Conservation (phyloP, 768 basidiomycete species). For the Mycena vulgaris region DNA sequence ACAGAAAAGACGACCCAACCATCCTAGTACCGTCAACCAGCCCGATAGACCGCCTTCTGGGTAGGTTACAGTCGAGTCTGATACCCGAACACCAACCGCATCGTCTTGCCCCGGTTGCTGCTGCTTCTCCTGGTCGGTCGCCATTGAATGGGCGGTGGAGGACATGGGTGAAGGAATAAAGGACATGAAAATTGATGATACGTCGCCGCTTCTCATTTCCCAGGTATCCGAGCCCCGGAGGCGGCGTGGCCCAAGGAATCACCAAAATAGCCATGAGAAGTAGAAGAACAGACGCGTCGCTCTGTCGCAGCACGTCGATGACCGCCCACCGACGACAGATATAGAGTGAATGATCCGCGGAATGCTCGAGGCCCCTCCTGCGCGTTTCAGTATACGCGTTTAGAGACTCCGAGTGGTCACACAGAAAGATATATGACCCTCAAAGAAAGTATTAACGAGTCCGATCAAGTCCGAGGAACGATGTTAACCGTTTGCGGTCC, state of each 20-base stretch:
- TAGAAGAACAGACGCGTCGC: conserved; percentile 25
- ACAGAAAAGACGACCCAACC: conserved; percentile 15
- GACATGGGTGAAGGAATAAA: conserved; percentile 22
- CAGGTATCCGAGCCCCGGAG: conserved; percentile 8
- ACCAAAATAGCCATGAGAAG: conserved; percentile 33
- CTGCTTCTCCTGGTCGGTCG: conserved; percentile 30
- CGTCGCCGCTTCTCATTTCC: conserved; percentile 19
- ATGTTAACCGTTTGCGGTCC: not conserved
- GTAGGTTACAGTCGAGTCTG: conserved; percentile 8
- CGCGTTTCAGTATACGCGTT: not conserved
- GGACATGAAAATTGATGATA: conserved; percentile 12
- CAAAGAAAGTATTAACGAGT: not conserved
- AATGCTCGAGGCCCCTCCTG: conserved; percentile 11
- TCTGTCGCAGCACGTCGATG: conserved; percentile 28
- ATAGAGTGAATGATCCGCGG: conserved; percentile 24
- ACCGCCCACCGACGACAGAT: conserved; percentile 5
- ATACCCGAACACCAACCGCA: not conserved
- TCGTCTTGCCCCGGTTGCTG: not conserved
- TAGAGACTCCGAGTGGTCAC: not conserved
- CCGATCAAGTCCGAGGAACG: conserved; percentile 17
- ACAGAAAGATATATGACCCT: not conserved
- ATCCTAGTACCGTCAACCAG: conserved; percentile 36
- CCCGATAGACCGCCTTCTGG: conserved; percentile 31
- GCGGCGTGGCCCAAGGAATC: conserved; percentile 21
- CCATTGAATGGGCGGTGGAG: conserved; percentile 20